Evolutionary conservation across 768 basidiomycete species (phyloP).

Genomic region (Austroboletus festivus): DNA sequence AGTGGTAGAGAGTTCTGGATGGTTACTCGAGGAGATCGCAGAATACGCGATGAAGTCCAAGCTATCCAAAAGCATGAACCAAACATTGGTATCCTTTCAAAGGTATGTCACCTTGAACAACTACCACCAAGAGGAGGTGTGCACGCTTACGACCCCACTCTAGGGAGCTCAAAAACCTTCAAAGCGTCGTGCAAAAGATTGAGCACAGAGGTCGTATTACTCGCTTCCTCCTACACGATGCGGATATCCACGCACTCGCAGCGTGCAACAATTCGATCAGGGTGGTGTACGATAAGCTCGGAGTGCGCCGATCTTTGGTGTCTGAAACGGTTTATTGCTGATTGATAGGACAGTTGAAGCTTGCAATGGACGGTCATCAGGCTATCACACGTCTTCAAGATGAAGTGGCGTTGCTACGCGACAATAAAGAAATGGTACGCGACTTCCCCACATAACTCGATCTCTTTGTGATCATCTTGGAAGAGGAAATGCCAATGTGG

Average conservation of each 20-base stretch:
- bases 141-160: background rate
- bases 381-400: constrained; percentile 10
- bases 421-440: background rate
- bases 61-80: constrained; percentile 4
- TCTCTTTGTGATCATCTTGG: background rate
- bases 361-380: constrained; percentile 9
- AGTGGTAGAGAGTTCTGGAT: constrained; percentile 14
- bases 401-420: background rate
- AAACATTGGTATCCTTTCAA: constrained; percentile 1
- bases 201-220: background rate
- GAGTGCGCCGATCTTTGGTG: background rate
- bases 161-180: constrained; percentile 11
- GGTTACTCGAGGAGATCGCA: constrained; percentile 11
- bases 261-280: constrained; percentile 12
- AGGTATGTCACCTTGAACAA: background rate
- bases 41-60: background rate
- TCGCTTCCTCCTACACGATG: constrained; percentile 11
- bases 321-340: background rate
- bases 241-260: constrained; percentile 7
- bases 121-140: no score
- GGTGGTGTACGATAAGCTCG: constrained; percentile 5
- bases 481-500: constrained; percentile 12
- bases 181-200: constrained; percentile 6
- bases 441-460: background rate
- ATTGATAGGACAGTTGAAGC: constrained; percentile 6